These are phyloP conservation scores for Sporisorium exsertum DNA, from an alignment of 1,284 basidiomycete genomes.

Conservation along the genomic window DNA sequence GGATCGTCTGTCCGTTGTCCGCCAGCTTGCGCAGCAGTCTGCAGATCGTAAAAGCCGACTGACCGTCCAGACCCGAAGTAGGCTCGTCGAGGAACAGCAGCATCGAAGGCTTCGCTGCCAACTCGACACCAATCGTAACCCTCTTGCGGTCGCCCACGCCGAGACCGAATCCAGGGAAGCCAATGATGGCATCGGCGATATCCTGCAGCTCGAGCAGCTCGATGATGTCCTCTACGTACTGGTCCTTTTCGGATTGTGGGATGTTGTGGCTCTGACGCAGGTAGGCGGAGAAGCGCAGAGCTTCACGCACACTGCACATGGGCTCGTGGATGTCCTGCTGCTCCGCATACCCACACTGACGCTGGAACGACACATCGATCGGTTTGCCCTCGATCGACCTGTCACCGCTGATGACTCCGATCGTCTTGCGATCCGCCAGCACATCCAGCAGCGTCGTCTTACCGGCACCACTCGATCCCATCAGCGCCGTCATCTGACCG, in stretches of 20 bases:
- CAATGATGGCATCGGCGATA: slow-evolving; percentile 80
- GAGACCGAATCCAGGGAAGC: slow-evolving; percentile 72
- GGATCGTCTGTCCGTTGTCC: slow-evolving; percentile 80
- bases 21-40: slow-evolving; percentile 83
- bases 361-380: slow-evolving; percentile 80
- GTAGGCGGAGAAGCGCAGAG: slow-evolving; percentile 82
- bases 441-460: slow-evolving; percentile 79
- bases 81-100: slow-evolving; percentile 72
- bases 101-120: slow-evolving; percentile 81
- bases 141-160: slow-evolving; percentile 77
- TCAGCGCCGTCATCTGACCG: slow-evolving; percentile 78
- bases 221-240: slow-evolving; percentile 83
- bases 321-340: slow-evolving; percentile 87
- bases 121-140: slow-evolving; percentile 79
- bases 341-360: slow-evolving; percentile 76
- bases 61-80: slow-evolving; percentile 87
- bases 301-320: slow-evolving; percentile 85
- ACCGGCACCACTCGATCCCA: slow-evolving; percentile 80
- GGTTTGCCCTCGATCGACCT: slow-evolving; percentile 81
- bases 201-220: slow-evolving; percentile 81
- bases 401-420: slow-evolving; percentile 83
- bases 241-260: slow-evolving; percentile 79
- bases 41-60: slow-evolving; percentile 87
- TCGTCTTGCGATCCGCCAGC: slow-evolving; percentile 81
- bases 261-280: slow-evolving; percentile 81